A percentile compares a stretch with the other conserved stretches of the same genome.
These are phyloP conservation scores for Pezizomycotina sp. DNA, from an alignment of 2,329 filamentous ascomycete genomes.

Conservation along the genomic window DNA sequence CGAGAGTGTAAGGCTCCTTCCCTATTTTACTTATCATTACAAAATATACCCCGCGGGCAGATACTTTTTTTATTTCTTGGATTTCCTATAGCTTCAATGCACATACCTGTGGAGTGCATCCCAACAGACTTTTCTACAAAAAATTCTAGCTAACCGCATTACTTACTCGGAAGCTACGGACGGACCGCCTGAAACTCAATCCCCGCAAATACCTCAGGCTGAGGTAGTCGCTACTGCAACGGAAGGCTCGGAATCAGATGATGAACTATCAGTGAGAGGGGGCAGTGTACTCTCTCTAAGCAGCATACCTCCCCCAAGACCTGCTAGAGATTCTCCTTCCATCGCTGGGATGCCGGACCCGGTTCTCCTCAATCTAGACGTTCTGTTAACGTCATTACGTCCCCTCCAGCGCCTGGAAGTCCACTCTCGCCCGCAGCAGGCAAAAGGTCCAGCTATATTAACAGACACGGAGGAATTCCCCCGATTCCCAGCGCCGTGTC, in stretches of 20 bases:
- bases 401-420: constrained; percentile 44
- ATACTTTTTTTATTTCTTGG: too few species aligned
- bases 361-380: constrained; percentile 5
- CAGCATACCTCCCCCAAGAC: constrained; percentile 3
- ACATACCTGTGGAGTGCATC: too few species aligned
- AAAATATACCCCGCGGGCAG: too few species aligned
- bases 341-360: constrained; percentile 32
- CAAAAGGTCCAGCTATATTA: constrained; percentile 24
- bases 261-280: constrained; percentile 58
- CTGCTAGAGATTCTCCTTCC: constrained; percentile 5
- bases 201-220: constrained; percentile 26
- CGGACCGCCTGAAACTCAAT: too few species aligned
- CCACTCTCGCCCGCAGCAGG: constrained; percentile 30
- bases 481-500: constrained; percentile 32
- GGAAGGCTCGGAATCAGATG: constrained; percentile 71
- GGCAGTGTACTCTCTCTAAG: constrained; percentile 27
- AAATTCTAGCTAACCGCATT: too few species aligned
- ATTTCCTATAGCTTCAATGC: too few species aligned
- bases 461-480: constrained; percentile 22
- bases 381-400: constrained; percentile 6
- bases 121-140: too few species aligned
- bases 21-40: too few species aligned
- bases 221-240: constrained; percentile 7
- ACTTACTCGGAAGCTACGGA: too few species aligned
- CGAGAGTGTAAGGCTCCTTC: too few species aligned